Evolutionary conservation across 2,329 filamentous ascomycete species (phyloP).

Genomic region (Cephalotrichum gorgonifer): DNA sequence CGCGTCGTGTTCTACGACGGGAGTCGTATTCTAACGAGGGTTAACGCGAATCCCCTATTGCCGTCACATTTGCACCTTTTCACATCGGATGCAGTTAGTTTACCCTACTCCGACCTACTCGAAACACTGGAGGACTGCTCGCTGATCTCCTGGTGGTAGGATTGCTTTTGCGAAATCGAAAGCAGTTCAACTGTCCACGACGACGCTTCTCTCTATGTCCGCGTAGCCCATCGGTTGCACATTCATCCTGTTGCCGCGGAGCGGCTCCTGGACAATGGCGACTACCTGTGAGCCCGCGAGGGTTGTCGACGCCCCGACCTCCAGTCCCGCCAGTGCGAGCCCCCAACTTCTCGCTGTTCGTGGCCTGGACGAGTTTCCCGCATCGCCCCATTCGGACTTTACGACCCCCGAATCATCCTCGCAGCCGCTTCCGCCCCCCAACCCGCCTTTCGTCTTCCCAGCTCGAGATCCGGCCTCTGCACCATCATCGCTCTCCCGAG

Average conservation of each 20-base stretch:
- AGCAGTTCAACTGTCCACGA: neutral
- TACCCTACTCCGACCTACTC: neutral
- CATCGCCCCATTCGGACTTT: conserved; percentile 11
- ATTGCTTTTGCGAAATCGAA: neutral
- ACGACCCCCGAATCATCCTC: conserved; percentile 4
- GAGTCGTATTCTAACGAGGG: neutral
- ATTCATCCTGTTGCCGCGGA: conserved; percentile 3
- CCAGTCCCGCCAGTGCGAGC: conserved; percentile 14
- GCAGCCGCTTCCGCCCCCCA: conserved; percentile 35
- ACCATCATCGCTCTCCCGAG: conserved; percentile 35
- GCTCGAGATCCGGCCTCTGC: conserved; percentile 32
- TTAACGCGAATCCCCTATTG: neutral
- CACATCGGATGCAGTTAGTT: neutral
- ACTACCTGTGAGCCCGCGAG: conserved; percentile 26
- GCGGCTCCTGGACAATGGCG: conserved; percentile 23
- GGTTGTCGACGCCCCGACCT: conserved; percentile 18
- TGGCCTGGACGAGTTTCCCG: conserved; percentile 11
- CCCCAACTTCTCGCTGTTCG: conserved; percentile 6
- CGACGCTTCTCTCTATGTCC: conserved; percentile 23
- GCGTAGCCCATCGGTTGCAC: conserved; percentile 22
- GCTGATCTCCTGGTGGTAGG: neutral
- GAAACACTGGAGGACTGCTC: neutral
- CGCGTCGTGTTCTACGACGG: neutral
- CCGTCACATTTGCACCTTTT: neutral
- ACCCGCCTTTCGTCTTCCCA: conserved; percentile 57